These are phyloP conservation scores for Hyaloscypha bicolor DNA, from an alignment of 495 filamentous ascomycete genomes.

Conservation along the genomic window DNA sequence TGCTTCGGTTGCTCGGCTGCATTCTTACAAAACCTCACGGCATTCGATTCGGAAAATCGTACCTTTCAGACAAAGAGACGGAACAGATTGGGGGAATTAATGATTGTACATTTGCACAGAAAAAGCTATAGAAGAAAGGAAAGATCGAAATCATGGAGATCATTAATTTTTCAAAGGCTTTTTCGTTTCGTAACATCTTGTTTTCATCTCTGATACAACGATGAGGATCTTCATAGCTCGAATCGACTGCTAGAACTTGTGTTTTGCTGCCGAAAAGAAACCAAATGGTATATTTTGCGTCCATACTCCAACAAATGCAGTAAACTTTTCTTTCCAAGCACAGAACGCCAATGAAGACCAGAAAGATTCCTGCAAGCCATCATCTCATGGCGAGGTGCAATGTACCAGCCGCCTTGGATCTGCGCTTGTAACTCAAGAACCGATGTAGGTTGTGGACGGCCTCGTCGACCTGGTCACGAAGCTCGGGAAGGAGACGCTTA, in stretches of 20 bases:
- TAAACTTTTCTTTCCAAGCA: neutral
- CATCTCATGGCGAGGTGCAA: too few species aligned
- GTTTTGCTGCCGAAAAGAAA: neutral
- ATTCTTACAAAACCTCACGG: too few species aligned
- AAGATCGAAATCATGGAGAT: too few species aligned
- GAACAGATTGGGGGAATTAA: too few species aligned
- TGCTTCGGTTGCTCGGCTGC: too few species aligned
- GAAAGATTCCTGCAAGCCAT: neutral
- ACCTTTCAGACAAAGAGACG: too few species aligned
- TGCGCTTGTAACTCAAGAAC: constrained; percentile 64
- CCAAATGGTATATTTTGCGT: neutral
- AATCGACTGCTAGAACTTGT: neutral
- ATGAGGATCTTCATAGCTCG: neutral
- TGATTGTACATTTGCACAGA: too few species aligned
- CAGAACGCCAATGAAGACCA: neutral
- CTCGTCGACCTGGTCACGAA: constrained; percentile 58
- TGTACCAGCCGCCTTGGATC: constrained; percentile 14
- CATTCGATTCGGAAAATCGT: too few species aligned
- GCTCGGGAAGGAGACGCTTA: constrained; percentile 52
- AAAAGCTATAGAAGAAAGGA: too few species aligned
- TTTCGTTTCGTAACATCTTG: too few species aligned
- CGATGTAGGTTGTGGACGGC: constrained; percentile 55
- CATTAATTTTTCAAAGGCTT: too few species aligned
- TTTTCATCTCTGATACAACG: too few species aligned
- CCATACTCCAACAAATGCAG: neutral